Conservation (phyloP, 352 stramenopile species). For the Phytophthora gonapodyides region DNA sequence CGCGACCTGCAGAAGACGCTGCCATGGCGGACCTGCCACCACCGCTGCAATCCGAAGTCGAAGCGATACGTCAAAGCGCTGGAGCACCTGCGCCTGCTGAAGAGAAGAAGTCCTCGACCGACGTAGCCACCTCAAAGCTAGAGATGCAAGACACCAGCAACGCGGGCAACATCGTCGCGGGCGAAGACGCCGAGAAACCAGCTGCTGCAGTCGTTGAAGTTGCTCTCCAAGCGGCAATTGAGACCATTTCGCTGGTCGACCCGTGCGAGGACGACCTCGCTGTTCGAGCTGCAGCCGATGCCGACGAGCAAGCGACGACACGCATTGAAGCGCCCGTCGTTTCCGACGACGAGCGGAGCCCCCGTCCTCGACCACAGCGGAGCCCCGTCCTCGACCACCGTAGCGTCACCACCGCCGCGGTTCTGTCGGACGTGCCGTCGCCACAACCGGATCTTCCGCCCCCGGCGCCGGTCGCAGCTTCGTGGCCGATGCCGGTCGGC, state of each 20-base stretch:
- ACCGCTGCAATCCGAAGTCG: not conserved
- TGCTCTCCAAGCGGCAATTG: constrained; percentile 4
- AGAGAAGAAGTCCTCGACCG: not conserved
- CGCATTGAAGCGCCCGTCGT: constrained; percentile 9
- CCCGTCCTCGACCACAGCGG: not conserved
- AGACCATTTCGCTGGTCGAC: constrained; percentile 31
- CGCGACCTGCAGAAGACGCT: not conserved
- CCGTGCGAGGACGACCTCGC: not conserved
- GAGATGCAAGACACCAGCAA: constrained; percentile 1
- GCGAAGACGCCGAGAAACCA: constrained; percentile 19
- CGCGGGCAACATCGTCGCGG: constrained; percentile 1
- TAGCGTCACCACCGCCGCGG: constrained; percentile 14
- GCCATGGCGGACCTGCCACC: not conserved
- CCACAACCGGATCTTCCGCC: constrained; percentile 38
- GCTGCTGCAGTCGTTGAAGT: constrained; percentile 26
- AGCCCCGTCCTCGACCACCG: not conserved
- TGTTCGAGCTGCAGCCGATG: not conserved
- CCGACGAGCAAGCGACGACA: constrained; percentile 5
- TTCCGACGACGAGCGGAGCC: not conserved
- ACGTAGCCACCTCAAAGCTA: not conserved
- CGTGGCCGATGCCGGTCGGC: constrained; percentile 3
- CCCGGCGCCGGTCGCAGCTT: constrained; percentile 13
- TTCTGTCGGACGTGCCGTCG: constrained; percentile 17
- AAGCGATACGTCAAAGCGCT: not conserved
- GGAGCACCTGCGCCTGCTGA: not conserved